phyloP scores from a whole-genome alignment of 2,329 filamentous ascomycete genomes.

The Basipetospora sp. region DNA sequence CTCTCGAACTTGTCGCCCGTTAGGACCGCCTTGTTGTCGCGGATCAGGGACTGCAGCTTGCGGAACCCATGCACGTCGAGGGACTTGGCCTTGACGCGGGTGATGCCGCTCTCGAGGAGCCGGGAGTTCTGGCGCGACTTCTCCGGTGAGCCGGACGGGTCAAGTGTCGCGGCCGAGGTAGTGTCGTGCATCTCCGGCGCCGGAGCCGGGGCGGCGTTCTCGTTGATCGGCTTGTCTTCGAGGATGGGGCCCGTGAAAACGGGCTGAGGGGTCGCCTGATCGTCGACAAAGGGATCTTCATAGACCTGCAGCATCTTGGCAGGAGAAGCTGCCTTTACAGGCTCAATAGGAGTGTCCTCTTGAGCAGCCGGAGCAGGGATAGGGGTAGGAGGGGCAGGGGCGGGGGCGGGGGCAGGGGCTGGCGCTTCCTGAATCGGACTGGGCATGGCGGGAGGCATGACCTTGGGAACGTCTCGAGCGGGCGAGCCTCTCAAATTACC shows the following conservation, averaged over 20 bases:
- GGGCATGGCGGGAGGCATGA: conserved; percentile 15
- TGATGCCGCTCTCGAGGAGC: conserved; percentile 58
- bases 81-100: conserved; percentile 53
- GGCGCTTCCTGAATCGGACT: conserved; percentile 4
- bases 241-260: conserved; percentile 35
- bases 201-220: conserved; percentile 23
- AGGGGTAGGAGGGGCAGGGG: too few species aligned
- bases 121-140: conserved; percentile 43
- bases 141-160: conserved; percentile 27
- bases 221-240: conserved; percentile 46
- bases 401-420: neutral
- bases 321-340: neutral
- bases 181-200: neutral
- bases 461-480: conserved; percentile 2
- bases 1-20: conserved; percentile 54
- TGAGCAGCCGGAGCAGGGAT: neutral
- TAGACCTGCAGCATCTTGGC: conserved; percentile 28
- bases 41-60: conserved; percentile 59
- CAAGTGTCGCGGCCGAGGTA: neutral
- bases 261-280: conserved; percentile 31
- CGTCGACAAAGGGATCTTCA: conserved; percentile 44
- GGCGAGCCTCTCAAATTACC: conserved; percentile 18
- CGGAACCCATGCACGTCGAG: conserved; percentile 74
- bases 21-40: conserved; percentile 49
- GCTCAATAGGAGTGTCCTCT: neutral